phyloP scores from a whole-genome alignment of 805 yeast species.

The Ogataea neopini region DNA sequence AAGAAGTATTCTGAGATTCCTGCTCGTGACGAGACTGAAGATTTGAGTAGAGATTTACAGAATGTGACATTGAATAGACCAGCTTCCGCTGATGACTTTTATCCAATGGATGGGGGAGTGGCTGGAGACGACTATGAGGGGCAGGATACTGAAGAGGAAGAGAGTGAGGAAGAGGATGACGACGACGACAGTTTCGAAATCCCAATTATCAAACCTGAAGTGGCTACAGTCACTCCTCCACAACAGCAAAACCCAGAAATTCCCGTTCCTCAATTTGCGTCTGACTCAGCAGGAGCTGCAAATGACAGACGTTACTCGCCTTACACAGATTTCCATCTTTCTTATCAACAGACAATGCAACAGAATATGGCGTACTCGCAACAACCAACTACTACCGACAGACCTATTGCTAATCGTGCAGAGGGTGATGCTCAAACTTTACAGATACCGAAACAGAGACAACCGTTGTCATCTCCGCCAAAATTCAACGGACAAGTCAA shows the following conservation, averaged over 20 bases:
- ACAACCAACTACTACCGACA: background rate
- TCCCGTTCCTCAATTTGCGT: background rate
- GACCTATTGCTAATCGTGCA: slow-evolving; percentile 6
- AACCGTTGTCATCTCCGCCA: slow-evolving; percentile 9
- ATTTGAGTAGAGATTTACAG: slow-evolving; percentile 11
- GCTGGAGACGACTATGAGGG: background rate
- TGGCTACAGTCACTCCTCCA: slow-evolving; percentile 8
- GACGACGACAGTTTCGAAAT: slow-evolving; percentile 24
- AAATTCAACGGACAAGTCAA: slow-evolving; percentile 4
- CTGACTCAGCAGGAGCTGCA: background rate
- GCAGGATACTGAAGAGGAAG: background rate
- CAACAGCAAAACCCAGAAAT: background rate
- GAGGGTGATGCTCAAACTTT: slow-evolving; percentile 1
- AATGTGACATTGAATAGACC: slow-evolving; percentile 10
- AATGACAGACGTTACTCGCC: slow-evolving; percentile 35
- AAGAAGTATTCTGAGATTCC: slow-evolving; percentile 37
- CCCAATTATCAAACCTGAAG: slow-evolving; percentile 21
- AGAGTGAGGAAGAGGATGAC: slow-evolving; percentile 8
- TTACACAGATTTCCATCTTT: slow-evolving; percentile 36
- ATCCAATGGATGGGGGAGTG: slow-evolving; percentile 15
- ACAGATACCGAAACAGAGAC: slow-evolving; percentile 25
- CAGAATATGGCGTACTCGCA: slow-evolving; percentile 11
- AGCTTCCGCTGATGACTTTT: slow-evolving; percentile 19
- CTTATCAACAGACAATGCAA: slow-evolving; percentile 32
- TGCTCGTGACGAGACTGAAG: slow-evolving; percentile 8